Evolutionary conservation across 2,329 filamentous ascomycete genomes (phyloP).

Genomic region (Cercospora brassicicola): DNA sequence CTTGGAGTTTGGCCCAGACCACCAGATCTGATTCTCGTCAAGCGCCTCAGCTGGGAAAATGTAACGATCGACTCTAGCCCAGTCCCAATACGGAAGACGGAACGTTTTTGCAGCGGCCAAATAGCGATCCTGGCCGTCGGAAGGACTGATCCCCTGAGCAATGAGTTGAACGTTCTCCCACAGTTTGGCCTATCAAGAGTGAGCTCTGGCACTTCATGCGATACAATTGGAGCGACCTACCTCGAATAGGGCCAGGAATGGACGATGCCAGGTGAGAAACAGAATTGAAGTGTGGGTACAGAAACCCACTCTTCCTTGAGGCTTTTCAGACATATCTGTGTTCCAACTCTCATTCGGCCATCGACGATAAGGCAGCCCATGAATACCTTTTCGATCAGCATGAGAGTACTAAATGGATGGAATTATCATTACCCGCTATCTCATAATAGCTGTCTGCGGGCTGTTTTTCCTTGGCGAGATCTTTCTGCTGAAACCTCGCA

Average conservation of each 20-base stretch:
- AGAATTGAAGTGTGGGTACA: not conserved
- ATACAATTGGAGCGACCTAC: not conserved
- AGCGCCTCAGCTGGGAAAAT: not conserved
- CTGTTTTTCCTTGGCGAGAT: not conserved
- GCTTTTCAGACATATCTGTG: not conserved
- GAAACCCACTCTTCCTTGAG: too few species aligned
- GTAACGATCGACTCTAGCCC: not conserved
- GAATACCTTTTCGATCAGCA: not conserved
- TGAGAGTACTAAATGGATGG: too few species aligned
- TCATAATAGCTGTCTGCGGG: not conserved
- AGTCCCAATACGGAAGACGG: not conserved
- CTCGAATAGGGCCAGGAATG: not conserved
- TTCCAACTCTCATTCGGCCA: not conserved
- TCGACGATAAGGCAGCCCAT: not conserved
- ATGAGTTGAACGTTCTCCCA: not conserved
- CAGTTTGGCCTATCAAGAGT: not conserved
- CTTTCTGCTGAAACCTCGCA: not conserved
- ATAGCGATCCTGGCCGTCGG: not conserved
- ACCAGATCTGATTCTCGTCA: not conserved
- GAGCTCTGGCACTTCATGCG: too few species aligned
- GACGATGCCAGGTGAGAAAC: not conserved
- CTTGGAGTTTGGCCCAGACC: not conserved
- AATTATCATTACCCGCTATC: not conserved
- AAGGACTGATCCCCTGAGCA: not conserved
- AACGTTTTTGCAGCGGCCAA: not conserved